These are phyloP conservation scores for Myochromella boudieri DNA, from an alignment of 768 basidiomycete species.

Conservation along the genomic window DNA sequence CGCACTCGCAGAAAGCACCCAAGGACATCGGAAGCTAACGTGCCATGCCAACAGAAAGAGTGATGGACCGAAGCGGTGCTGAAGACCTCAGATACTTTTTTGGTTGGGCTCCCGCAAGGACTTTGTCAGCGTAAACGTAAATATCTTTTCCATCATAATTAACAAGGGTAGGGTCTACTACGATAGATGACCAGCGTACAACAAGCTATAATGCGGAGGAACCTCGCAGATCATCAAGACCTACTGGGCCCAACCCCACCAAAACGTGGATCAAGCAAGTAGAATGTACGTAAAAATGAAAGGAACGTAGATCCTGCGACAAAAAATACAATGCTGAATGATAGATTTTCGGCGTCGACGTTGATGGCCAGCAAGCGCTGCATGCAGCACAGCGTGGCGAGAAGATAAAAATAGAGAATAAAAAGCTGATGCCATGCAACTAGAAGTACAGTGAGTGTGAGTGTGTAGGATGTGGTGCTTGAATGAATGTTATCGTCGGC, in stretches of 20 bases:
- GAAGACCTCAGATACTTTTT: no score
- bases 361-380: constrained; percentile 5
- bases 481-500: constrained; percentile 14
- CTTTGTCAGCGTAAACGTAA: no score
- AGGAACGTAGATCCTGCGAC: constrained; percentile 15
- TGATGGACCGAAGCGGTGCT: constrained; percentile 19
- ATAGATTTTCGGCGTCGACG: constrained; percentile 13
- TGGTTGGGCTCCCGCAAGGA: no score
- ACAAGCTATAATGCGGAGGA: constrained; percentile 7
- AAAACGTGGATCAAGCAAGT: constrained; percentile 1
- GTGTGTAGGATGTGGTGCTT: constrained; percentile 9
- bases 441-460: constrained; percentile 18
- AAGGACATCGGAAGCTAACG: constrained; percentile 32
- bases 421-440: constrained; percentile 4
- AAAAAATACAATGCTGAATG: constrained; percentile 16
- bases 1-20: constrained; percentile 26
- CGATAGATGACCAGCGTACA: constrained; percentile 12
- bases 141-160: no score
- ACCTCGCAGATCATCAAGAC: constrained; percentile 12
- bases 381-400: not conserved
- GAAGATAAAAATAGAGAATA: not conserved
- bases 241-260: constrained; percentile 7
- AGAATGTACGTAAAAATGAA: constrained; percentile 5
- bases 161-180: constrained; percentile 10
- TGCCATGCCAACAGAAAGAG: constrained; percentile 23